These are phyloP conservation scores for Aspergillus eucalypticola DNA, from an alignment of 2,329 filamentous ascomycete species.

Conservation along the genomic window DNA sequence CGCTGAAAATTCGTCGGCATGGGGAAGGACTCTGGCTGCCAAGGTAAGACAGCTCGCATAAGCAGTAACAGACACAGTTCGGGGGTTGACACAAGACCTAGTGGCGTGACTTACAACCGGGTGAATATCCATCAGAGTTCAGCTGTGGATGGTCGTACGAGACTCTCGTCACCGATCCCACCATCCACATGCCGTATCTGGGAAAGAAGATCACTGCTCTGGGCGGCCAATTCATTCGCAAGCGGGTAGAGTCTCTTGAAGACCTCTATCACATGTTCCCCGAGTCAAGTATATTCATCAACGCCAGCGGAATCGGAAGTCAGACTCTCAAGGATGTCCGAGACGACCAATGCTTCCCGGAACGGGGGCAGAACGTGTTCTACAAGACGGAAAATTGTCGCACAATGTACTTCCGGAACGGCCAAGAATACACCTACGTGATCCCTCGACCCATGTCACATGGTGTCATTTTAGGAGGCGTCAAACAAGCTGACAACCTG, in stretches of 20 bases:
- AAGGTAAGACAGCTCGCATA: conserved; percentile 26
- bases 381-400: conserved; percentile 31
- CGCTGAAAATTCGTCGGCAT: conserved; percentile 34
- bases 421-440: conserved; percentile 42
- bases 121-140: conserved; percentile 38
- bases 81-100: conserved; percentile 15
- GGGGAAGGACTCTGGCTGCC: conserved; percentile 38
- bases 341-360: conserved; percentile 38
- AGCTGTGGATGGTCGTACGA: conserved; percentile 39
- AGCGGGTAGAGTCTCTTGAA: conserved; percentile 34
- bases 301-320: conserved; percentile 42
- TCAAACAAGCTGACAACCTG: conserved; percentile 37
- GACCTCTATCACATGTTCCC: conserved; percentile 39
- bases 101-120: conserved; percentile 35
- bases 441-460: conserved; percentile 38
- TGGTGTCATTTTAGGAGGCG: conserved; percentile 38
- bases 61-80: too few species aligned
- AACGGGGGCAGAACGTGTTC: conserved; percentile 43
- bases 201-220: conserved; percentile 30
- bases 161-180: conserved; percentile 41
- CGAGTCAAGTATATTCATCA: conserved; percentile 39
- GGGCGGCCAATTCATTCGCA: conserved; percentile 38
- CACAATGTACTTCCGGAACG: conserved; percentile 39
- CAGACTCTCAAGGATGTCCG: conserved; percentile 35
- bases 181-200: conserved; percentile 40